Percentiles rank a stretch among this genome's conserved stretches.
Evolutionary conservation across 2,329 filamentous ascomycete genomes (phyloP).

Genomic region (Aureobasidium sp.): DNA sequence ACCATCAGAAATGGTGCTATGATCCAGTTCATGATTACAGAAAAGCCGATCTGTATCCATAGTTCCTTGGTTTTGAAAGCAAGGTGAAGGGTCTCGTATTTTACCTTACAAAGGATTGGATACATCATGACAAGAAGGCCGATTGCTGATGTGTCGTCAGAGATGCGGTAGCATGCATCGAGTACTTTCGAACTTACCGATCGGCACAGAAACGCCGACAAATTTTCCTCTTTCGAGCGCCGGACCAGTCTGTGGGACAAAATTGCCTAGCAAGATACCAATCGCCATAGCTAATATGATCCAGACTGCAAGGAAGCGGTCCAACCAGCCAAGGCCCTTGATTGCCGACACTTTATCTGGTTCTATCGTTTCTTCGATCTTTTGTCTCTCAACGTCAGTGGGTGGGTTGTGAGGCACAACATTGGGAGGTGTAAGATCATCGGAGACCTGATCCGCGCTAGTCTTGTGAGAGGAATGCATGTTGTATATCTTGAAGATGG

Average conservation of each 20-base stretch:
- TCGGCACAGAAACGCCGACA: conserved; percentile 59
- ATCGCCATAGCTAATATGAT: conserved; percentile 70
- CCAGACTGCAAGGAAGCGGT: conserved; percentile 45
- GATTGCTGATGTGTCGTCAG: conserved; percentile 46
- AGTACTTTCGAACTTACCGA: conserved; percentile 50
- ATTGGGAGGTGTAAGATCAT: too few species aligned
- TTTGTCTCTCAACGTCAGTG: not conserved
- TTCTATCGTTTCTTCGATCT: not conserved
- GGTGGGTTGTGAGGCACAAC: too few species aligned
- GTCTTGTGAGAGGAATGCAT: too few species aligned
- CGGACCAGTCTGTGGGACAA: conserved; percentile 53
- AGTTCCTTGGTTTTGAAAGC: conserved; percentile 53
- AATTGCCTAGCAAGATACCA: conserved; percentile 65
- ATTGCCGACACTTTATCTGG: conserved; percentile 19
- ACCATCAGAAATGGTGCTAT: conserved; percentile 77
- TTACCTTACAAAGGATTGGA: conserved; percentile 79
- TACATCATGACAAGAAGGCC: conserved; percentile 91
- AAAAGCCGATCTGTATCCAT: conserved; percentile 74
- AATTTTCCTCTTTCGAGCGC: conserved; percentile 63
- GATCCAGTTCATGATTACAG: conserved; percentile 72
- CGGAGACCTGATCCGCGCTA: too few species aligned
- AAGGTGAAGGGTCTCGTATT: conserved; percentile 64
- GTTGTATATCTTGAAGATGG: too few species aligned
- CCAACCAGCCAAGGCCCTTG: conserved; percentile 35
- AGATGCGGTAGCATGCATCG: not conserved